Evolutionary conservation across 2,329 filamentous ascomycete species (phyloP), one percentile per base, ranked within the genome.

Genomic region (Venturia effusa): DNA sequence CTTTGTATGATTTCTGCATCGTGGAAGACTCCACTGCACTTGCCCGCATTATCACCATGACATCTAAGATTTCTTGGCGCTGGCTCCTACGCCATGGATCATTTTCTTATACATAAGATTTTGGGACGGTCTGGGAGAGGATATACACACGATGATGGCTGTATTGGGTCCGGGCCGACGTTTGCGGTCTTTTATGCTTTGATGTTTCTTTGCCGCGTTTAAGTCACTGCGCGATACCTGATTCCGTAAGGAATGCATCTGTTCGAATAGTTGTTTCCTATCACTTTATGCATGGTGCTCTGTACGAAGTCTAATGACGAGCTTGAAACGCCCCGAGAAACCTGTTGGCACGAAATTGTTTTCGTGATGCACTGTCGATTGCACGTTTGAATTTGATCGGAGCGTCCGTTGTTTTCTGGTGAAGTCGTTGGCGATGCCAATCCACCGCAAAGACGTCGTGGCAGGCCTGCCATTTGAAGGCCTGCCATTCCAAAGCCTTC

Each of bases 1-100:
- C 67, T 80, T 80, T 65, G 66, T 78, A 34, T 57, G 6, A 57
- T 34, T 6, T 34, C 19, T 17, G 13, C 43, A 3, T 8, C 13
- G 15, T n/a, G 30, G 27, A 13, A 15, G 24, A 32, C 11, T 54
- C 10, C 32, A 19, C 24, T 15, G 22, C 30, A 11, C 17, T 32
- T 32, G 48, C 48, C 32, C 27, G 30, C 48, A 11, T 24, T 22
- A 22, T n/a, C 24, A 48, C n/a, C n/a, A 11, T 55, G 48, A 34
- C 13, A 1, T 17, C 19, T 55, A 4, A 13, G 11, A n/a, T n/a
- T 24, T 34, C 11, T 5, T 15, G 17, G 51, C 30, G 30, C 51
- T 57, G 51, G 24, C 10, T 32, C 30, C 27, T 34, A 34, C 51
- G 51, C 34, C 17, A 57, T 17, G 51, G 13, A 34, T 24, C 22